Evolutionary conservation across 179 eudicot genomes (phyloP), one percentile per base, ranked within the genome.

Genomic region (Sideroxylon spinosum): DNA sequence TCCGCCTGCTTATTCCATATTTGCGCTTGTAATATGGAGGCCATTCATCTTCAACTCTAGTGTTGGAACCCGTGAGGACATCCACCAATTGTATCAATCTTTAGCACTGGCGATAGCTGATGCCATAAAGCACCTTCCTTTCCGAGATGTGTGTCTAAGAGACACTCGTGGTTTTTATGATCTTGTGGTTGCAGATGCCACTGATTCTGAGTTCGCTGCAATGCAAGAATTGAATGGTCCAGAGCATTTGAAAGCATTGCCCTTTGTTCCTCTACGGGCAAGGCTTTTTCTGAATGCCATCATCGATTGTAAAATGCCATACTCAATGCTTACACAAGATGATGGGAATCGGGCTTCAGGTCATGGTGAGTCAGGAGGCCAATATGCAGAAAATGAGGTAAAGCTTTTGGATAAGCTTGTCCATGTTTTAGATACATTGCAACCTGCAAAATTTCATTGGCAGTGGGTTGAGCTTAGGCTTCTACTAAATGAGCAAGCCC

Each of bases 361-460:
- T 57, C 81, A 78, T 50, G 79, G 79, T 76, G 93, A 87, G 64
- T 65, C 82, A 46, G 89, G 86, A 82, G 71, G 83, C 68, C 85
- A 81, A 25, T 62, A 78, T 75, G 88, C 79, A 61, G 97, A 91
- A 63, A 87, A 84, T 68, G 97, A 88, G 78, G 78, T 84, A 67
- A 96, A 90, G 80, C 88, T 90, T 81, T 84, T 88, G 17, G 91
- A 91, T 76, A 89, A 86, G 82, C 88, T 94, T 76, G 92, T 91
- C 60, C 83, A 89, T 84, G 86, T 92, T 82, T 86, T 96, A 71
- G 97, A 96, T 82, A 83, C 88, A 10, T 79, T 96, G 88, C 99
- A 96, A 81, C 97, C 97, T 77, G 98, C 99, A 7, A 96, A 90
- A 70, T 94, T 96, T 84, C 98, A 96, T 84, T 96, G 99, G 99